These are phyloP conservation scores for Gossypium bickii DNA, from an alignment of 345 rosid genomes.

Conservation along the genomic window DNA sequence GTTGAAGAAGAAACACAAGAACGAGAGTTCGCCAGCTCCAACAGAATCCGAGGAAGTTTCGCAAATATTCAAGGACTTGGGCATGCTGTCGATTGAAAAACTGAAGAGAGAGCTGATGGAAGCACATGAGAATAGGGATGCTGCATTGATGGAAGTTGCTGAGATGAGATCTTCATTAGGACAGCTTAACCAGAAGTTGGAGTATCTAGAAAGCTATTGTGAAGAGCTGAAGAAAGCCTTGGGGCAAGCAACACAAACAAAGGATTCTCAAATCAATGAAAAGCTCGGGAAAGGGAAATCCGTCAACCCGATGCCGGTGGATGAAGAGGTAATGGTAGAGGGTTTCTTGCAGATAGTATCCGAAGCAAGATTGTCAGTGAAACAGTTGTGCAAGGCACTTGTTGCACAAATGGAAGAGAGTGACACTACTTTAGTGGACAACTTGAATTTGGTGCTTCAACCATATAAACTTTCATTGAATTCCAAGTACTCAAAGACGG, in stretches of 20 bases:
- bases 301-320: slow-evolving; percentile 57
- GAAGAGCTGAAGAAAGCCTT: slow-evolving; percentile 75
- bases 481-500: slow-evolving; percentile 62
- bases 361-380: slow-evolving; percentile 86
- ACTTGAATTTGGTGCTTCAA: slow-evolving; percentile 58
- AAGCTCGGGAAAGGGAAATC: slow-evolving; percentile 40
- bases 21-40: slow-evolving; percentile 50
- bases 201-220: slow-evolving; percentile 77
- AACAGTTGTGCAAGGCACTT: slow-evolving; percentile 84
- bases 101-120: slow-evolving; percentile 69
- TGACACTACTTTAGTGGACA: slow-evolving; percentile 47
- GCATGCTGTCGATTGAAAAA: slow-evolving; percentile 52
- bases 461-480: slow-evolving; percentile 57
- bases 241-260: slow-evolving; percentile 51
- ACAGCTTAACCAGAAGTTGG: slow-evolving; percentile 71
- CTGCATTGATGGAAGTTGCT: slow-evolving; percentile 61
- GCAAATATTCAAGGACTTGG: slow-evolving; percentile 55
- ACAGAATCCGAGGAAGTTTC: slow-evolving; percentile 81
- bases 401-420: slow-evolving; percentile 65
- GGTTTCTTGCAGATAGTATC: slow-evolving; percentile 91
- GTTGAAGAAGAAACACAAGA: slow-evolving; percentile 72
- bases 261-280: slow-evolving; percentile 29
- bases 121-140: slow-evolving; percentile 72
- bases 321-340: slow-evolving; percentile 84
- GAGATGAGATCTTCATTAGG: slow-evolving; percentile 78